These are phyloP conservation scores for Lachnellula occidentalis DNA, from an alignment of 2,329 filamentous ascomycete genomes.

Conservation along the genomic window DNA sequence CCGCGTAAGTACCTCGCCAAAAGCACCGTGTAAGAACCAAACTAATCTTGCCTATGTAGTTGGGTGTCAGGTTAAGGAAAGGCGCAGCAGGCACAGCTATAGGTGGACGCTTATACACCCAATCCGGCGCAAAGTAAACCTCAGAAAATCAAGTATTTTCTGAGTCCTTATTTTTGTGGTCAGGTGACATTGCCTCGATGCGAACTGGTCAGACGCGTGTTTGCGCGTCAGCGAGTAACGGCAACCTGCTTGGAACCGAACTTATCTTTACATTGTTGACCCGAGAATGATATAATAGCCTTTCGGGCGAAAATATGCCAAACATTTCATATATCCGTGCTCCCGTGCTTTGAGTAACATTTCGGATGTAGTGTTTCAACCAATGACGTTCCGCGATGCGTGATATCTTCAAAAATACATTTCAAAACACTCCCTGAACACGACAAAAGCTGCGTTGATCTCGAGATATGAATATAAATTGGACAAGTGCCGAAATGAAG, in stretches of 20 bases:
- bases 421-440: too few species aligned
- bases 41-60: neutral
- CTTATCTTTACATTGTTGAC: neutral
- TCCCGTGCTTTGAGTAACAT: neutral
- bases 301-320: neutral
- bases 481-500: too few species aligned
- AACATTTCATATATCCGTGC: neutral
- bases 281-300: neutral
- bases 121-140: neutral
- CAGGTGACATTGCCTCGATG: neutral
- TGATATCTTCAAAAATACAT: too few species aligned
- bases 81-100: neutral
- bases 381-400: too few species aligned
- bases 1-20: conserved; percentile 39
- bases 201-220: neutral
- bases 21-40: neutral
- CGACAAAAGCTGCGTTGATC: too few species aligned
- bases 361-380: too few species aligned
- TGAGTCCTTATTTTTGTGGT: neutral
- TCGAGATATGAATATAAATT: too few species aligned
- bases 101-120: neutral
- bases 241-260: neutral
- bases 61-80: conserved; percentile 71
- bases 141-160: neutral
- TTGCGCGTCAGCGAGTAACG: neutral